These are phyloP conservation scores for Globisporangium carolinianum DNA, from an alignment of 352 stramenopile genomes.

Conservation along the genomic window DNA sequence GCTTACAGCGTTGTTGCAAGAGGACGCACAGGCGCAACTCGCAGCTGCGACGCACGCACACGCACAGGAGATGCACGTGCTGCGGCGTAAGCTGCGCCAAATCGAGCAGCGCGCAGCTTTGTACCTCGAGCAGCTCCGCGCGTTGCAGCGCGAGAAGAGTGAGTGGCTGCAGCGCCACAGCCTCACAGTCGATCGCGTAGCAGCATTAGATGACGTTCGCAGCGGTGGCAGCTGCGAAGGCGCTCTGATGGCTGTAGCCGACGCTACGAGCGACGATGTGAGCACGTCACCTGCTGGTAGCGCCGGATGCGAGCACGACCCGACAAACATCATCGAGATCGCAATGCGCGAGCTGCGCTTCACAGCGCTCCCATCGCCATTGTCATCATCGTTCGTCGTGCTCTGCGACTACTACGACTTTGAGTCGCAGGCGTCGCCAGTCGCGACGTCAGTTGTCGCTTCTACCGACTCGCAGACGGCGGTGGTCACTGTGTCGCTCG, in stretches of 20 bases:
- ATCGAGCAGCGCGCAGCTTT: constrained; percentile 15
- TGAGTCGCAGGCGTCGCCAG: constrained; percentile 27
- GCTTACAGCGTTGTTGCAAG: constrained; percentile 17
- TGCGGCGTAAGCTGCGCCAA: constrained; percentile 14
- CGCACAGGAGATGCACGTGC: constrained; percentile 12
- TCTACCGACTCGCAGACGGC: not conserved
- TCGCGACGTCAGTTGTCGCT: not conserved
- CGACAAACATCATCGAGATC: constrained; percentile 16
- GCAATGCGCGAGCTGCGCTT: constrained; percentile 7
- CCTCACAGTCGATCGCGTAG: not conserved
- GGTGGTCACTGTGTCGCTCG: constrained; percentile 3
- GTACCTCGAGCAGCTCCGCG: constrained; percentile 19
- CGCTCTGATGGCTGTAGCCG: too few species aligned
- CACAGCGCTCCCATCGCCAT: not conserved
- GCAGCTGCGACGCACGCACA: constrained; percentile 15
- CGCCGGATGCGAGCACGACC: not conserved
- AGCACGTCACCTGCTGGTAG: too few species aligned
- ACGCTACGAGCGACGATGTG: not conserved
- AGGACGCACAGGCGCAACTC: constrained; percentile 21
- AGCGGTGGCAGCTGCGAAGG: not conserved
- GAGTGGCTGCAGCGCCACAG: constrained; percentile 7
- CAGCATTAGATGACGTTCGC: not conserved
- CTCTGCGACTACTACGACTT: constrained; percentile 42
- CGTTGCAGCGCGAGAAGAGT: constrained; percentile 14
- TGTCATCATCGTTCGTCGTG: constrained; percentile 9